Evolutionary conservation across 1,139 yeast genomes (phyloP), one percentile per base, ranked within the genome.

Genomic region (Martiniozyma asiatica): DNA sequence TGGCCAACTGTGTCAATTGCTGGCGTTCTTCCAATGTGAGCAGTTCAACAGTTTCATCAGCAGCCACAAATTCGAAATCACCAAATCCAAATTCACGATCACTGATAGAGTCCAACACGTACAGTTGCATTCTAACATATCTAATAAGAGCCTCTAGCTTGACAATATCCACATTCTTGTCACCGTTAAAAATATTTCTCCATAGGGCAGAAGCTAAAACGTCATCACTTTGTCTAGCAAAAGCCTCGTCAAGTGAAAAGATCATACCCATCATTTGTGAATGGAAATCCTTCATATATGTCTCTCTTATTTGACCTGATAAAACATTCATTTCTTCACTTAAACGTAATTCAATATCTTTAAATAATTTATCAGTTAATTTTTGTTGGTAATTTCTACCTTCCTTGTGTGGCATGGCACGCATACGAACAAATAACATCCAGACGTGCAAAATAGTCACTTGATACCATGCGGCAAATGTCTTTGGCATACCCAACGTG

Each of bases 11-110:
- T 27, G 51, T 47, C 40, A 65, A 47, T 26, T 57, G 59, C 23
- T 53, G 60, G 48, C 71, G 78, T 52, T 78, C 81, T 27, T 70
- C 70, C 32, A 58, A 53, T 1, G 85, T 70, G 43, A 85, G 63
- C 14, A 80, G 79, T 40, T 69, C 73, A 32, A 87, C 94, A 10
- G 74, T 68, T 50, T 76, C 73, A 50, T 78, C 71, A 9, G 96
- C 94, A n/a, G 87, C 73, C 24, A 82, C 80, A 56, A 89, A 89
- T 36, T 65, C 66, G 53, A 87, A 85, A 44, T 76, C 72, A 20
- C 98, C 98, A 47, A 81, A 72, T 2, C 93, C 94, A 60, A 89
- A 85, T 45, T 87, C 95, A 41, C 94, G 67, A 53, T 92, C 98
- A 24, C 85, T 68, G 64, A 84, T 70, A 50, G 76, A 75, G 48